Evolutionary conservation across 805 yeast genomes (phyloP).

Genomic region (Candida insectorum): DNA sequence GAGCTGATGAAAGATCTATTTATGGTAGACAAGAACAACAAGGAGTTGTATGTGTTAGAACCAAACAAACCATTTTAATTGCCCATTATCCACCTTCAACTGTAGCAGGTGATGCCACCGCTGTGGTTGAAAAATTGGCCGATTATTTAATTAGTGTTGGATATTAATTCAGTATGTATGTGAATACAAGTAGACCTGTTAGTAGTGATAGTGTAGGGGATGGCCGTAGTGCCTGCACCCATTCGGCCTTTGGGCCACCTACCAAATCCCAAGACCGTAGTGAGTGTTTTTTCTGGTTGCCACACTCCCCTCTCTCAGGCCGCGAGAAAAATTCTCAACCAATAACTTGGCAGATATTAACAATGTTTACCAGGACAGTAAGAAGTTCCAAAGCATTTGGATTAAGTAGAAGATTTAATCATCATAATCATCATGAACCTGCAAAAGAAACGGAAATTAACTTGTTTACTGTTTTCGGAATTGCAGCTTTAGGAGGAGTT

Average conservation of each 20-base stretch:
- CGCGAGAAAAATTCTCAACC: conserved; percentile 4
- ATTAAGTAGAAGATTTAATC: conserved; percentile 17
- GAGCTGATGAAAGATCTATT: conserved; percentile 89
- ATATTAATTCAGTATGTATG: too few species aligned
- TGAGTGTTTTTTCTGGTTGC: too few species aligned
- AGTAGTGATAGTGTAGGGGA: too few species aligned
- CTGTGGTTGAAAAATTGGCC: conserved; percentile 91
- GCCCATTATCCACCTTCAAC: conserved; percentile 94
- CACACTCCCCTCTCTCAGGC: too few species aligned
- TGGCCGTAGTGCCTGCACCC: too few species aligned
- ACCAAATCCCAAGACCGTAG: too few species aligned
- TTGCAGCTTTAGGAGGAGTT: conserved; percentile 38
- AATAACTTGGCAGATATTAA: conserved; percentile 11
- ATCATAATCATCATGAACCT: conserved; percentile 17
- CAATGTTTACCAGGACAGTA: conserved; percentile 13
- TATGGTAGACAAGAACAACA: conserved; percentile 88
- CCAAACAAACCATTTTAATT: conserved; percentile 85
- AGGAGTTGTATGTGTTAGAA: conserved; percentile 88
- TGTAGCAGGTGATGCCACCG: conserved; percentile 93
- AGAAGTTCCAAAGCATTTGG: conserved; percentile 6
- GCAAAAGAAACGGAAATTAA: conserved; percentile 33
- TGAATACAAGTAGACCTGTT: too few species aligned
- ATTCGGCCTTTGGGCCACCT: too few species aligned
- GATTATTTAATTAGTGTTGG: conserved; percentile 89
- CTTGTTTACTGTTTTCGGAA: conserved; percentile 38